Percentiles rank a stretch among this genome's conserved stretches.
Evolutionary conservation across 1,139 yeast genomes (phyloP).

Genomic region (Eremothecium gossypii): DNA sequence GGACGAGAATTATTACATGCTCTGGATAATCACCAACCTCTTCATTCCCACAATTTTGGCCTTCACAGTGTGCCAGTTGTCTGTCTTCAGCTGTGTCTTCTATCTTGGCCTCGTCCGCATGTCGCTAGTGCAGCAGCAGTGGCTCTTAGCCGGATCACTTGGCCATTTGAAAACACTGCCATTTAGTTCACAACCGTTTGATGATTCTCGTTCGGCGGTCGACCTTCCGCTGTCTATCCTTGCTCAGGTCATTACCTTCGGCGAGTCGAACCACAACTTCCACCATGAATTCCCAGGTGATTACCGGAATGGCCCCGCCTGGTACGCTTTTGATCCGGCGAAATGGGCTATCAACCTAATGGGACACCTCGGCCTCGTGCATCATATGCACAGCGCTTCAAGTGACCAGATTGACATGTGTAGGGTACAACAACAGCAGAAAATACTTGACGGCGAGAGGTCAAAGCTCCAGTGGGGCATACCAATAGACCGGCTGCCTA

Average conservation of each 20-base stretch:
- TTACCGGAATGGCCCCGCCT: conserved; percentile 44
- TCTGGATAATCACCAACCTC: conserved; percentile 40
- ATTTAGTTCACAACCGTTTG: conserved; percentile 44
- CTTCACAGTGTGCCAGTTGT: conserved; percentile 35
- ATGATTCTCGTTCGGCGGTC: conserved; percentile 52
- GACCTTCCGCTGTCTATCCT: conserved; percentile 32
- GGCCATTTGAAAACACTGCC: conserved; percentile 39
- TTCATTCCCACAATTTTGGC: conserved; percentile 42
- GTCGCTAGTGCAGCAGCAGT: conserved; percentile 49
- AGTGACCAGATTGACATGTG: conserved; percentile 46
- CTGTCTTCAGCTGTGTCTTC: conserved; percentile 45
- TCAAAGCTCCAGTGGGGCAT: conserved; percentile 72
- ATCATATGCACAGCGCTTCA: conserved; percentile 36
- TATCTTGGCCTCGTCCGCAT: conserved; percentile 56
- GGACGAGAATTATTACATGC: conserved; percentile 36
- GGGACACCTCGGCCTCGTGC: conserved; percentile 33
- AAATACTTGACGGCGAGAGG: conserved; percentile 46
- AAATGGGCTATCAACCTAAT: conserved; percentile 47
- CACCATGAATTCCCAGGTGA: conserved; percentile 73
- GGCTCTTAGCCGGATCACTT: conserved; percentile 48
- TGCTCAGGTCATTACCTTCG: conserved; percentile 48
- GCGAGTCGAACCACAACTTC: conserved; percentile 59
- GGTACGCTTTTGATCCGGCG: conserved; percentile 56
- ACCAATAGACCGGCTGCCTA: conserved; percentile 58
- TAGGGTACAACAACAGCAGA: conserved; percentile 56